Conservation (phyloP, 352 stramenopile genomes). For the Blastocystis hominis region DNA sequence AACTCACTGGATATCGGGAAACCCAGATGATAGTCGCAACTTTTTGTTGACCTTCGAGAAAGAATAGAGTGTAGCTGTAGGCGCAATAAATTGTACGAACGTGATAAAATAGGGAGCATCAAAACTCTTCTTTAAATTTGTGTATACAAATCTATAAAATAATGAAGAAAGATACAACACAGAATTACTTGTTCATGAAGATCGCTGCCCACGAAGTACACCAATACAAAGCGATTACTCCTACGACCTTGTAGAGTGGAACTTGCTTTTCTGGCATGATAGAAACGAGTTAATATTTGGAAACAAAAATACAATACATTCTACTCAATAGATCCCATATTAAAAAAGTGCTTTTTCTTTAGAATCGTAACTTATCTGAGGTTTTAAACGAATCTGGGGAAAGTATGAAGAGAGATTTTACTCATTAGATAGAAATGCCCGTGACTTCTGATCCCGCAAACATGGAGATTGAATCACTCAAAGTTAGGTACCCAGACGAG, state of each 20-base stretch:
- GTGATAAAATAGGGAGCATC: slow-evolving; percentile 22
- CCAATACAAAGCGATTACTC: neutral
- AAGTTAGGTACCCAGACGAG: neutral
- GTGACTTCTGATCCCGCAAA: too few relatives aligned
- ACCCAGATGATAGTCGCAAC: neutral
- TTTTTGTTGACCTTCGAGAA: neutral
- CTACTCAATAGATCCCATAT: too few relatives aligned
- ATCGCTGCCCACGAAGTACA: slow-evolving; percentile 14
- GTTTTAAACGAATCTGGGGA: too few relatives aligned
- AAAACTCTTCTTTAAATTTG: neutral
- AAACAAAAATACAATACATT: too few relatives aligned
- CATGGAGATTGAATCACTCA: neutral
- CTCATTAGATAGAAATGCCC: too few relatives aligned
- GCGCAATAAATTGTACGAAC: slow-evolving; percentile 13
- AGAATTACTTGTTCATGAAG: slow-evolving; percentile 32
- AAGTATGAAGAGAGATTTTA: too few relatives aligned
- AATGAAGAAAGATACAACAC: neutral
- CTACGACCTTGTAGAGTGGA: neutral
- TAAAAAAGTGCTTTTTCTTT: too few relatives aligned
- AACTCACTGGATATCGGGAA: neutral
- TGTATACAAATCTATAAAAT: slow-evolving; percentile 9
- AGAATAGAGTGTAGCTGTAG: neutral
- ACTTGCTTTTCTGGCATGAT: neutral
- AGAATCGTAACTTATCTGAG: too few relatives aligned
- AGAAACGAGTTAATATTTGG: too few relatives aligned